phyloP scores from a whole-genome alignment of 202 grass and related monocot genomes.

The Setaria viridis region DNA sequence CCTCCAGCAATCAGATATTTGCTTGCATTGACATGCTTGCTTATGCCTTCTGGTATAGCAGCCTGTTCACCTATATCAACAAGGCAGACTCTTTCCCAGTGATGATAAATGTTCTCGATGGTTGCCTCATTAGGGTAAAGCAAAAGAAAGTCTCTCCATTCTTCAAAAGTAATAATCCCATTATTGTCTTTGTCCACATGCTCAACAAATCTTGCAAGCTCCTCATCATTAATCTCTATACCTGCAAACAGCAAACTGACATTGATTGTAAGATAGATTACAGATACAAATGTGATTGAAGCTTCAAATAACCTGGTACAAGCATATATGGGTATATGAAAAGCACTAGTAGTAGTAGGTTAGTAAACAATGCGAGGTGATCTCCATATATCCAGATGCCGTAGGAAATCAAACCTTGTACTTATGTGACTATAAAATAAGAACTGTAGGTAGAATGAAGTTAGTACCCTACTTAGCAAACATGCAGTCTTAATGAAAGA shows the following conservation, averaged over 20 bases:
- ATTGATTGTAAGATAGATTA: conserved; percentile 64
- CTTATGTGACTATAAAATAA: conserved; percentile 13
- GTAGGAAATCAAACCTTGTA: background rate
- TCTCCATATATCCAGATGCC: conserved; percentile 13
- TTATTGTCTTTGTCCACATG: conserved; percentile 99
- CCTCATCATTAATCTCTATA: conserved; percentile 95
- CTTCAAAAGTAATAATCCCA: conserved; percentile 98
- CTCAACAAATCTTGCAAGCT: conserved; percentile 92
- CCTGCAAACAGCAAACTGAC: conserved; percentile 76
- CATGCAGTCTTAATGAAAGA: conserved; percentile 24
- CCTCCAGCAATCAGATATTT: conserved; percentile 95
- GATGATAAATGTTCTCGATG: conserved; percentile 94
- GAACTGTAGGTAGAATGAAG: conserved; percentile 28
- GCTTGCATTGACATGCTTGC: conserved; percentile 81
- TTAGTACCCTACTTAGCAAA: conserved; percentile 15
- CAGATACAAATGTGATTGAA: conserved; percentile 6
- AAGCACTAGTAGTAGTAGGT: background rate
- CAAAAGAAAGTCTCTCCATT: conserved; percentile 99
- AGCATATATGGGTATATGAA: conserved; percentile 10
- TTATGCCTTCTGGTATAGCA: conserved; percentile 94
- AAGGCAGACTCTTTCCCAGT: conserved; percentile 95
- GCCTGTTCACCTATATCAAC: conserved; percentile 98
- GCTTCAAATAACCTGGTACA: conserved; percentile 16
- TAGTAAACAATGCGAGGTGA: background rate
- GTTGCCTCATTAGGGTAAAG: conserved; percentile 97